Conservation (phyloP, 495 filamentous ascomycete species). For the Hyphodiscus hymeniophilus region DNA sequence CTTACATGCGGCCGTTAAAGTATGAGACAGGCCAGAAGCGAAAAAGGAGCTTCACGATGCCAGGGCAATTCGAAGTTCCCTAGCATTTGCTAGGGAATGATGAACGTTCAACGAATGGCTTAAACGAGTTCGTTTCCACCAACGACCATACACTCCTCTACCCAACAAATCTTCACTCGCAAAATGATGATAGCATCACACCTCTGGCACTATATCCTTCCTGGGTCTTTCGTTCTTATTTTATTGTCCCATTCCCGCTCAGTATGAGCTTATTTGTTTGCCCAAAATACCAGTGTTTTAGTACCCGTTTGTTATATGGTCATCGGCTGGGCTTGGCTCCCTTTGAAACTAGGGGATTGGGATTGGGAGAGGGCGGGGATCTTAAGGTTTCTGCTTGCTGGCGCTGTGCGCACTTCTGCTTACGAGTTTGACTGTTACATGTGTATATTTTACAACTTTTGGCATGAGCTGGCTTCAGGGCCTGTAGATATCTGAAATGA, state of each 20-base stretch:
- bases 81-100: not conserved
- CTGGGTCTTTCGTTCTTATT: not conserved
- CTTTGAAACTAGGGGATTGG: not conserved
- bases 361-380: too few relatives aligned
- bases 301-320: conserved; percentile 1
- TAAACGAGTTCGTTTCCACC: conserved; percentile 10
- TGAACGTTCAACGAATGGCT: conserved; percentile 9
- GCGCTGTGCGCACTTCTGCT: not conserved
- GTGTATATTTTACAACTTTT: conserved; percentile 16
- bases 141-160: not conserved
- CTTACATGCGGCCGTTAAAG: conserved; percentile 11
- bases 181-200: conserved; percentile 1
- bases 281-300: conserved; percentile 16
- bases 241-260: not conserved
- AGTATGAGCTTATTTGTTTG: not conserved
- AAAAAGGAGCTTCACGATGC: conserved; percentile 38
- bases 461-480: conserved; percentile 13
- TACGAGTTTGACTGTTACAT: not conserved
- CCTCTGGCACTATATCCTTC: not conserved
- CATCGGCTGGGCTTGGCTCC: not conserved
- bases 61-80: conserved; percentile 17
- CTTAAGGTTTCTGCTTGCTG: not conserved
- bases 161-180: not conserved
- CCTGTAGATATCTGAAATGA: conserved; percentile 16
- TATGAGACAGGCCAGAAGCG: conserved; percentile 37